Evolutionary conservation across 2,329 filamentous ascomycete species (phyloP).

Genomic region (Colletotrichum spinosum): DNA sequence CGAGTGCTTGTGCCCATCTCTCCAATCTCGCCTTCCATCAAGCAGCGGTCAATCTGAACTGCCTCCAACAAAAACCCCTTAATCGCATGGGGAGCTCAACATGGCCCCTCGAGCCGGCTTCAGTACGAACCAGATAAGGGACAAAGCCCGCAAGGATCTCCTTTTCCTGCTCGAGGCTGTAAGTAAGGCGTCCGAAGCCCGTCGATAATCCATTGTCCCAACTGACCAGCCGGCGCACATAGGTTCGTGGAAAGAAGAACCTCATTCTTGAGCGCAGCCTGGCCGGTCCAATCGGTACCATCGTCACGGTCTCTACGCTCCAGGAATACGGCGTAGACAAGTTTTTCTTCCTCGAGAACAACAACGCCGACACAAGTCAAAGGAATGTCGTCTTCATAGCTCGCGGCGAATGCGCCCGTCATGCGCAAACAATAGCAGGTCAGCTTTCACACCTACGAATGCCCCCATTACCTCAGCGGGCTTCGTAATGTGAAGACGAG

Average conservation of each 20-base stretch:
- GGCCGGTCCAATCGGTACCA: constrained; percentile 87
- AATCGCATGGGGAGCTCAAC: constrained; percentile 62
- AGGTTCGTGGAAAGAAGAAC: constrained; percentile 99
- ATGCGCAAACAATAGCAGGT: constrained; percentile 91
- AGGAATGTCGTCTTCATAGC: constrained; percentile 95
- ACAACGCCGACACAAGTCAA: constrained; percentile 93
- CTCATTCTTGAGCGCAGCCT: constrained; percentile 92
- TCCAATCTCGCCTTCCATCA: constrained; percentile 6
- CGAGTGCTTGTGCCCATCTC: neutral
- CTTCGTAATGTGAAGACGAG: no score
- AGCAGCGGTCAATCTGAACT: constrained; percentile 33
- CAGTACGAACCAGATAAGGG: constrained; percentile 79
- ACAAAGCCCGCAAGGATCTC: constrained; percentile 88
- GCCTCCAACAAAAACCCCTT: constrained; percentile 10
- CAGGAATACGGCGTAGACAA: constrained; percentile 99
- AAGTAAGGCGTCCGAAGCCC: constrained; percentile 60
- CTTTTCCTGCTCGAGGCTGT: constrained; percentile 94
- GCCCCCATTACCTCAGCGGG: no score
- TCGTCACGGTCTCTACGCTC: constrained; percentile 94
- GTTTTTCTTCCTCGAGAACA: constrained; percentile 96
- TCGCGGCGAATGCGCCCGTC: constrained; percentile 86
- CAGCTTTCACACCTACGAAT: constrained; percentile 50
- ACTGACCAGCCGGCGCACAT: constrained; percentile 30
- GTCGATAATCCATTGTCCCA: constrained; percentile 7
- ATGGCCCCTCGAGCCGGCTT: constrained; percentile 80